A percentile compares a stretch with the other conserved stretches of the same genome.
These are phyloP conservation scores for Claviceps pusilla DNA, from an alignment of 2,329 filamentous ascomycete genomes.

Conservation along the genomic window DNA sequence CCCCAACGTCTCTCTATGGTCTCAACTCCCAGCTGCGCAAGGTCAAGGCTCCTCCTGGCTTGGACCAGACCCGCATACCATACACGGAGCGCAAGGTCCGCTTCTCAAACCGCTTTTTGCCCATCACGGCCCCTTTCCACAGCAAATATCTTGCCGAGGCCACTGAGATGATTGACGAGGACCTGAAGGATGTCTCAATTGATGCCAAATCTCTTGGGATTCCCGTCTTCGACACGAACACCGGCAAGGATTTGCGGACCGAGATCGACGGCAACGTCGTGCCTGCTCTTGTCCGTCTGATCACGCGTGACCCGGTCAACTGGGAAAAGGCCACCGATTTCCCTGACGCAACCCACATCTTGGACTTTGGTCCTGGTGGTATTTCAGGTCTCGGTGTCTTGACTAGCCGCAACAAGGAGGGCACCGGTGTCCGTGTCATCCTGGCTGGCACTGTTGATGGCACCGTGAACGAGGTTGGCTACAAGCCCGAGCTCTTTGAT, in stretches of 20 bases:
- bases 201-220: slow-evolving; percentile 60
- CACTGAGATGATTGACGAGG: slow-evolving; percentile 67
- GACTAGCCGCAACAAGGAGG: slow-evolving; percentile 98
- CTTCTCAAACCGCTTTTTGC: slow-evolving; percentile 92
- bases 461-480: slow-evolving; percentile 79
- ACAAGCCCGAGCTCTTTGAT: slow-evolving; percentile 96
- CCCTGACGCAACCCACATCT: slow-evolving; percentile 76
- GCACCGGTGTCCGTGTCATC: slow-evolving; percentile 91
- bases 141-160: slow-evolving; percentile 83
- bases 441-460: slow-evolving; percentile 87
- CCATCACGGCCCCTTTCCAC: slow-evolving; percentile 96
- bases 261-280: slow-evolving; percentile 65
- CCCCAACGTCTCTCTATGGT: slow-evolving; percentile 90
- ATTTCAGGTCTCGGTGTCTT: slow-evolving; percentile 91
- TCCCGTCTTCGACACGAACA: slow-evolving; percentile 80
- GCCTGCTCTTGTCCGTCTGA: slow-evolving; percentile 74
- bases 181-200: slow-evolving; percentile 70
- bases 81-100: slow-evolving; percentile 92
- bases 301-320: slow-evolving; percentile 84
- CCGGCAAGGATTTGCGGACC: slow-evolving; percentile 66
- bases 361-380: slow-evolving; percentile 93
- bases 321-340: slow-evolving; percentile 95
- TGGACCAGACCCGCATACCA: slow-evolving; percentile 88
- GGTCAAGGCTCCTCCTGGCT: slow-evolving; percentile 90
- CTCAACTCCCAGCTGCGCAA: slow-evolving; percentile 89